Base-by-base conservation (phyloP, 768 basidiomycete species). In the Termitomyces sp. region DNA sequence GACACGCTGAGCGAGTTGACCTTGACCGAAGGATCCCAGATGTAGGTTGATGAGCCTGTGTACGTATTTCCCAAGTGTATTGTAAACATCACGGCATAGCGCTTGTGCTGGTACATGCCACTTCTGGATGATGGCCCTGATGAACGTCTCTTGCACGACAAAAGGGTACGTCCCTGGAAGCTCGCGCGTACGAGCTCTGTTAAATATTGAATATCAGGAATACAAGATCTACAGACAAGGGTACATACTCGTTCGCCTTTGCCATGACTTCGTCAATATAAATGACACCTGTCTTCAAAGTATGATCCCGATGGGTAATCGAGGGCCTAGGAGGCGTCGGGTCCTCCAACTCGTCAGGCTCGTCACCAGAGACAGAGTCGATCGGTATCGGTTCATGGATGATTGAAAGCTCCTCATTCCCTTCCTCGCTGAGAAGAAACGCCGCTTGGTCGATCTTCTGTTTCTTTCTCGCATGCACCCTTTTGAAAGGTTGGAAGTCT, bases 161-260 rank as follows among this genome's bases (percentile, higher is more conserved):
- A 85, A 89, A 0, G 88, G 88, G 59, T 83, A 87, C 59, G 80
- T 78, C 15, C 81, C 85, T 0, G 88, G 88, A 0, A 91, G 77
- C 63, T 91, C 88, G 1, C 90, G 81, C 0, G 88, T 86, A 4
- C 85, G 78, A 1, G 89, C 82, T 22, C 90, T 91, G 57, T 41
- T 1, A 54, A 44, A 16, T 30, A 54, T 33, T 16, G 9, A 8
- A 27, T 12, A 36, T 39, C 13, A 55, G 8, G 54, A 47, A 9
- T 16, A 53, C 7, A 15, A 11, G 6, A 1, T 42, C 44, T 8
- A 24, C 31, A 15, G 4, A 20, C 59, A 15, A 27, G 36, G 9
- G 36, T 5, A 71, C 82, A 24, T 65, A 87, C 87, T 72, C 64
- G 30, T 75, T 65, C 0, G 83, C 83, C 2, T 70, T 69, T 12